phyloP scores from a whole-genome alignment of 1,284 basidiomycete genomes.

The Erythrobasidium hasegawianum region DNA sequence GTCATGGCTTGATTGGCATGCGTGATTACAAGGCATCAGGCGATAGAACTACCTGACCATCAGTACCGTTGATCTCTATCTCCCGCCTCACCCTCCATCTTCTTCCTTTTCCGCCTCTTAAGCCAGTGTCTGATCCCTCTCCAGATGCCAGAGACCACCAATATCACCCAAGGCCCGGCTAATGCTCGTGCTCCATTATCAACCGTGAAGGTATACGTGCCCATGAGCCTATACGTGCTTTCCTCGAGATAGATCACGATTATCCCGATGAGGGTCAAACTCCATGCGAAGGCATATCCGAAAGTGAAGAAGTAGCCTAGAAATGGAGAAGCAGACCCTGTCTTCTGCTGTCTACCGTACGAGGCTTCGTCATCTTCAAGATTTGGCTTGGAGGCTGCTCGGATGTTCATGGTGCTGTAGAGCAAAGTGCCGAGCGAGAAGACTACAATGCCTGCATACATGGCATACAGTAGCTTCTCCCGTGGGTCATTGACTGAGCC shows the following conservation, averaged over 20 bases:
- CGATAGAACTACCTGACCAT: too few relatives aligned
- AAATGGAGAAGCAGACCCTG: background rate
- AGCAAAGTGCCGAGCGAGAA: background rate
- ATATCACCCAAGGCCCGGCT: background rate
- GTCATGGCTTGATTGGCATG: too few relatives aligned
- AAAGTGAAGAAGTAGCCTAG: background rate
- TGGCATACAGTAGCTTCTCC: background rate
- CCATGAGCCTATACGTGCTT: background rate
- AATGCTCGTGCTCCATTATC: background rate
- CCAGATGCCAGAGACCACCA: background rate
- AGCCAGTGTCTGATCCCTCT: background rate
- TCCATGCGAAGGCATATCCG: conserved; percentile 1
- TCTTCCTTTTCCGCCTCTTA: background rate
- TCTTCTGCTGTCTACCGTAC: background rate
- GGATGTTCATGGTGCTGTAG: background rate
- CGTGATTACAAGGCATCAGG: too few relatives aligned
- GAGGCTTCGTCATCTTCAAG: background rate
- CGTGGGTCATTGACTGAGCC: too few relatives aligned
- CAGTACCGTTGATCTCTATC: too few relatives aligned
- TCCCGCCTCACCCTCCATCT: background rate
- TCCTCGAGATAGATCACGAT: background rate
- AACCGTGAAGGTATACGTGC: background rate
- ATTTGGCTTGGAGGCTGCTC: background rate
- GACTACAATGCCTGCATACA: background rate
- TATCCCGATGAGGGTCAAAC: background rate